These are phyloP conservation scores for Drosera spatulata DNA, from an alignment of 179 eudicot species.

Conservation along the genomic window DNA sequence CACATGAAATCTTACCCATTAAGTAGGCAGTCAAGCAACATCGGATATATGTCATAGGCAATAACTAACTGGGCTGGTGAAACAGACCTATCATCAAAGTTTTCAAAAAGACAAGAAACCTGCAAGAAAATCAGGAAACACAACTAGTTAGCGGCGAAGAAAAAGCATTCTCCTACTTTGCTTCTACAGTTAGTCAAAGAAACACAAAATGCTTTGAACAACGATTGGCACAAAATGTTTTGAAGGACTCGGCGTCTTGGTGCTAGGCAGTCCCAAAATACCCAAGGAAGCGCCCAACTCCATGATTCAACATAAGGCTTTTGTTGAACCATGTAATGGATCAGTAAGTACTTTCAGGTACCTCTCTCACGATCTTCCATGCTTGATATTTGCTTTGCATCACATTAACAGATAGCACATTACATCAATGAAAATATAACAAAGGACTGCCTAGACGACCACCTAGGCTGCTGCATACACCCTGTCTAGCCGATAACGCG, in stretches of 20 bases:
- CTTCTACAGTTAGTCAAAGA: no score
- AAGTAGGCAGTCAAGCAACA: slow-evolving; percentile 70
- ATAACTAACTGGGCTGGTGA: slow-evolving; percentile 42
- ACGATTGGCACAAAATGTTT: no score
- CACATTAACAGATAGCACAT: slow-evolving; percentile 55
- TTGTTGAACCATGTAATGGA: no score
- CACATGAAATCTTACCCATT: slow-evolving; percentile 41
- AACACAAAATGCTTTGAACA: no score
- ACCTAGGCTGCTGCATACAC: slow-evolving; percentile 29
- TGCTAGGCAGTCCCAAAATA: no score
- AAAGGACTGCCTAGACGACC: slow-evolving; percentile 37
- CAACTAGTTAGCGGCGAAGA: neutral
- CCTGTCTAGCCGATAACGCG: no score
- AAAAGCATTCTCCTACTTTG: neutral
- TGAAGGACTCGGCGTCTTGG: no score
- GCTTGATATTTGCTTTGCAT: no score
- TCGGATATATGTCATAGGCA: slow-evolving; percentile 53
- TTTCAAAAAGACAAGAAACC: slow-evolving; percentile 70
- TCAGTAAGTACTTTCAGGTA: no score
- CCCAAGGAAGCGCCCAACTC: no score
- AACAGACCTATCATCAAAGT: slow-evolving; percentile 29
- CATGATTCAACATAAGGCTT: no score
- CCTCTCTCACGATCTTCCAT: no score
- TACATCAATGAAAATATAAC: slow-evolving; percentile 72
- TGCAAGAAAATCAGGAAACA: slow-evolving; percentile 10